These are phyloP conservation scores for Phaffia rhodozyma DNA, from an alignment of 1,284 basidiomycete species.

Conservation along the genomic window DNA sequence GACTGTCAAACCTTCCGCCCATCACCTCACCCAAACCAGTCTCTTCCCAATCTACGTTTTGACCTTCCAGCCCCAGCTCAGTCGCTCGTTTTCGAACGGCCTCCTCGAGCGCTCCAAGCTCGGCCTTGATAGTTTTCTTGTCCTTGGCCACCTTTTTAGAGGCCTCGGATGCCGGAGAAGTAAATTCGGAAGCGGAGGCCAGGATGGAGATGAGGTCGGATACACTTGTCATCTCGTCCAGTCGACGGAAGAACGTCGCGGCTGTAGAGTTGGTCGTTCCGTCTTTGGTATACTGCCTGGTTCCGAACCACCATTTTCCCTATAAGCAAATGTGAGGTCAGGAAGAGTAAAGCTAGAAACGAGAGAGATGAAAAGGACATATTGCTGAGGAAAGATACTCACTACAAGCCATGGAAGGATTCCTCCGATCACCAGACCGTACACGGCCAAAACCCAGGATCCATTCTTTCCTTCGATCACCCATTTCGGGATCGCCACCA, in stretches of 20 bases:
- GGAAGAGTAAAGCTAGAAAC: not conserved
- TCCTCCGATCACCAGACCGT: conserved; percentile 77
- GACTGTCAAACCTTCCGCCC: conserved; percentile 19
- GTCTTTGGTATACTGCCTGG: conserved; percentile 81
- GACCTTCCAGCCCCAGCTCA: conserved; percentile 27
- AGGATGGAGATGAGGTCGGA: conserved; percentile 63
- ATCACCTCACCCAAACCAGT: conserved; percentile 20
- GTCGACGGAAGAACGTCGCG: conserved; percentile 73
- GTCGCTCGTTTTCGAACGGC: conserved; percentile 44
- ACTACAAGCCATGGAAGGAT: conserved; percentile 77
- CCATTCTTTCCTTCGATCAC: conserved; percentile 86
- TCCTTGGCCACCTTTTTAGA: conserved; percentile 26
- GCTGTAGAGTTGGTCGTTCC: conserved; percentile 75
- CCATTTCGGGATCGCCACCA: conserved; percentile 92
- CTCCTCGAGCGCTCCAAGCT: conserved; percentile 48
- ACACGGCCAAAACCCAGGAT: conserved; percentile 76
- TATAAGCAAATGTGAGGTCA: conserved; percentile 25
- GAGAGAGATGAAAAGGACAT: not conserved
- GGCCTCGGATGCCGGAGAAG: conserved; percentile 22
- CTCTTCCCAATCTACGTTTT: conserved; percentile 1
- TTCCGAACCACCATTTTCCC: conserved; percentile 97
- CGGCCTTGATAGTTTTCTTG: conserved; percentile 35
- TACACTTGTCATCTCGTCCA: conserved; percentile 69
- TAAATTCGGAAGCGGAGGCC: conserved; percentile 58
- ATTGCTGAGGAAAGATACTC: conserved; percentile 28